These are phyloP conservation scores for Calycina herbarum DNA, from an alignment of 2,329 filamentous ascomycete genomes.

Conservation along the genomic window DNA sequence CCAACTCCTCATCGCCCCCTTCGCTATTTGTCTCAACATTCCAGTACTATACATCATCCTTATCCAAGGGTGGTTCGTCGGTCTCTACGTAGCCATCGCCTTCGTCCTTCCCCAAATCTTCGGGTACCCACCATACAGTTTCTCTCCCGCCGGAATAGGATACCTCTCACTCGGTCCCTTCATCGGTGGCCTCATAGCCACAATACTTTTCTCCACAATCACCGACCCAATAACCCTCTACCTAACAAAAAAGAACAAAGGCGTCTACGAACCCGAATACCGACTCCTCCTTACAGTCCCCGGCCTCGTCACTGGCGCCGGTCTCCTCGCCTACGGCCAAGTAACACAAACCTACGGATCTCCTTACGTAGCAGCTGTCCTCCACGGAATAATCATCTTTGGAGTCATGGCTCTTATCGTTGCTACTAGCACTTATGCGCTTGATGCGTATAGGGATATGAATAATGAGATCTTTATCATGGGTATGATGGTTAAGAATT, in stretches of 20 bases:
- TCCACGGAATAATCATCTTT: constrained; percentile 35
- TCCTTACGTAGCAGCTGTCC: constrained; percentile 38
- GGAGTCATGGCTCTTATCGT: constrained; percentile 36
- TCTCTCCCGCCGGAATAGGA: constrained; percentile 43
- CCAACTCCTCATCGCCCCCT: constrained; percentile 43
- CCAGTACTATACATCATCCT: constrained; percentile 51
- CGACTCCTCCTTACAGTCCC: constrained; percentile 43
- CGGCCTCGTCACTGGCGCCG: constrained; percentile 38
- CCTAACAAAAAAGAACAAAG: constrained; percentile 49
- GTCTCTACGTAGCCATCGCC: constrained; percentile 45
- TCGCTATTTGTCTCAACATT: constrained; percentile 50
- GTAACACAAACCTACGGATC: constrained; percentile 27
- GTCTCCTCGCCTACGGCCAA: constrained; percentile 43
- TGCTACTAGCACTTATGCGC: constrained; percentile 39
- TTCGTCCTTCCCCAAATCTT: constrained; percentile 49
- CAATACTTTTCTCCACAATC: constrained; percentile 37
- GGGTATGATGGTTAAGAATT: constrained; percentile 46
- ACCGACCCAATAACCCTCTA: constrained; percentile 43
- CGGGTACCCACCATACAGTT: constrained; percentile 47
- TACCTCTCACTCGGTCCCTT: constrained; percentile 45
- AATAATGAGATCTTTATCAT: constrained; percentile 45
- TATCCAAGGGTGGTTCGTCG: constrained; percentile 44
- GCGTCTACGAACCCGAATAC: constrained; percentile 56
- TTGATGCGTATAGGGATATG: constrained; percentile 44
- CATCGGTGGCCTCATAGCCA: constrained; percentile 41